Percentiles rank a stretch among this genome's conserved stretches.
phyloP scores from a whole-genome alignment of 495 filamentous ascomycete genomes.

The Trichocladium uniseriatum region DNA sequence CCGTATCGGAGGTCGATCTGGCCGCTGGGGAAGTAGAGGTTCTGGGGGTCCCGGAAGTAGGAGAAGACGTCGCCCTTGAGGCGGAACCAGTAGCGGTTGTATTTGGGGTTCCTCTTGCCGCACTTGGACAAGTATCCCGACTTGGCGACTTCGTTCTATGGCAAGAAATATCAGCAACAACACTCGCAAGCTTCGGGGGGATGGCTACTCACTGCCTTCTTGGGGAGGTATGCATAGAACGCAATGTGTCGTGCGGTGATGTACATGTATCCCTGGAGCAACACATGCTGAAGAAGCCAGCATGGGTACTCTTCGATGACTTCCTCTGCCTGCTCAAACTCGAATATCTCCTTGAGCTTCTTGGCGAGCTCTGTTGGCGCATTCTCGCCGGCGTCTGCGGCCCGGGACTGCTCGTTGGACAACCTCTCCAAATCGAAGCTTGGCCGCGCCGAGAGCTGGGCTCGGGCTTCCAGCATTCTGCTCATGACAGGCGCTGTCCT shows the following conservation, averaged over 20 bases:
- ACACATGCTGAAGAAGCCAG: conserved; percentile 84
- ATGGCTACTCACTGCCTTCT: conserved; percentile 59
- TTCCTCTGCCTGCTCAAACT: conserved; percentile 71
- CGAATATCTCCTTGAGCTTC: conserved; percentile 79
- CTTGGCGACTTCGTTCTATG: conserved; percentile 64
- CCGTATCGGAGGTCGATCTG: conserved; percentile 90
- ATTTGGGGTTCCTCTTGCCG: conserved; percentile 80
- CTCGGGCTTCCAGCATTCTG: conserved; percentile 74
- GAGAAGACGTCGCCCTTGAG: conserved; percentile 89
- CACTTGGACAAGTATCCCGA: conserved; percentile 86
- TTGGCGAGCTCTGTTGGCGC: conserved; percentile 48
- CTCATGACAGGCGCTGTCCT: conserved; percentile 63
- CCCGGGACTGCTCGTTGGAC: conserved; percentile 22
- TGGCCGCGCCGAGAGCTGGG: conserved; percentile 47
- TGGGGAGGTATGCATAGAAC: conserved; percentile 93
- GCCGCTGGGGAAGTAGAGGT: conserved; percentile 85
- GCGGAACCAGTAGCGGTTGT: conserved; percentile 93
- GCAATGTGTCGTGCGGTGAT: conserved; percentile 89
- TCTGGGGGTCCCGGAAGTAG: conserved; percentile 78
- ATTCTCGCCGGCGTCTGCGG: conserved; percentile 26
- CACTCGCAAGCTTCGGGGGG: too few relatives aligned
- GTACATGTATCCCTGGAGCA: conserved; percentile 94
- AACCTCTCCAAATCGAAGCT: conserved; percentile 43
- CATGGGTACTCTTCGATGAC: conserved; percentile 92
- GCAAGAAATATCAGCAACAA: not conserved